phyloP scores from a whole-genome alignment of 208 protist species.

The Crithidia bombi region DNA sequence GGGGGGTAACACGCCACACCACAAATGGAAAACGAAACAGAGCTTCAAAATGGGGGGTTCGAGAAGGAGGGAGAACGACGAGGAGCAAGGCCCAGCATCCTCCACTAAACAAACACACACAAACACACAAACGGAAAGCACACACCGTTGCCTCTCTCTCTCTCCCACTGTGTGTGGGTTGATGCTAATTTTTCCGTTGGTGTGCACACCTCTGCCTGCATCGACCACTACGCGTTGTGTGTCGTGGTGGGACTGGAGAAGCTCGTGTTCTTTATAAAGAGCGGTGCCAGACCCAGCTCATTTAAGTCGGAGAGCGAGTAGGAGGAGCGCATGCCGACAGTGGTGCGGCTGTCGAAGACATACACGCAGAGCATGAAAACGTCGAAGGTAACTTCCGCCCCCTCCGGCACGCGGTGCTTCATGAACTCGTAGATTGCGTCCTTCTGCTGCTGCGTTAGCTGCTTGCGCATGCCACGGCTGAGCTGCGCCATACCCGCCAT shows the following conservation, averaged over 20 bases:
- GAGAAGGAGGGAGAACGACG: too few relatives aligned
- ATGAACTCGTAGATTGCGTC: constrained; percentile 81
- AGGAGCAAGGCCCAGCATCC: not conserved
- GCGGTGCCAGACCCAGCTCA: constrained; percentile 50
- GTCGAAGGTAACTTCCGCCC: constrained; percentile 63
- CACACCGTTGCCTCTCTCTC: constrained; percentile 5
- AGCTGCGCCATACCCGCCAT: constrained; percentile 74
- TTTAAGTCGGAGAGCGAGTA: constrained; percentile 42
- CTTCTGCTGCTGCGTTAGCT: constrained; percentile 75
- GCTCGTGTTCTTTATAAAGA: constrained; percentile 65
- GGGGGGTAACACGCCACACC: too few relatives aligned
- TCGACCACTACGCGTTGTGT: constrained; percentile 21
- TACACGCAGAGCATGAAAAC: constrained; percentile 71
- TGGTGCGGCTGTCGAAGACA: constrained; percentile 64
- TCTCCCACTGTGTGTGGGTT: too few relatives aligned
- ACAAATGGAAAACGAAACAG: too few relatives aligned
- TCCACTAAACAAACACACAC: not conserved
- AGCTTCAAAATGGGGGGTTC: too few relatives aligned
- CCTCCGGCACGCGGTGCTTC: constrained; percentile 42
- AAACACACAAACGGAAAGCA: constrained; percentile 1
- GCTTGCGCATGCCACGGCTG: constrained; percentile 77
- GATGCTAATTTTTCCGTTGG: not conserved
- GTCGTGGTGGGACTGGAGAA: constrained; percentile 42
- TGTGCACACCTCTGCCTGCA: too few relatives aligned
- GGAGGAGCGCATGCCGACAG: constrained; percentile 6